These are phyloP conservation scores for Flaveria sonorensis DNA, from an alignment of 129 eudicot genomes.

Conservation along the genomic window DNA sequence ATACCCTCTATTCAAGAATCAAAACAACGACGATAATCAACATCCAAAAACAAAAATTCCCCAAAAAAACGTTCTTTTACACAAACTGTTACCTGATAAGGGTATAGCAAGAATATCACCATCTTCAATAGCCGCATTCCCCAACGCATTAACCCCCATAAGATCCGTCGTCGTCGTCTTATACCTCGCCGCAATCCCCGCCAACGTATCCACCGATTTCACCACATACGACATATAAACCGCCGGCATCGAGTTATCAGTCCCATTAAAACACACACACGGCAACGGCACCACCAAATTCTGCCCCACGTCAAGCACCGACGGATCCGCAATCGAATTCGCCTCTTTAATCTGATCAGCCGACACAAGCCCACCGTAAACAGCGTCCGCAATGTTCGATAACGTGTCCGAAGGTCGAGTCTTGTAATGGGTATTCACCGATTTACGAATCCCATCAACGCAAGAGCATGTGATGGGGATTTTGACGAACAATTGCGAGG, in stretches of 20 bases:
- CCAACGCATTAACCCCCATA: constrained; percentile 84
- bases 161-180: constrained; percentile 81
- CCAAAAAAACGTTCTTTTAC: neutral
- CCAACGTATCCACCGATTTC: constrained; percentile 60
- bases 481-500: constrained; percentile 67
- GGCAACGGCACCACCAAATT: constrained; percentile 80
- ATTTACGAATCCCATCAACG: constrained; percentile 81
- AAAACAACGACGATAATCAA: too few species aligned
- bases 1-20: too few species aligned
- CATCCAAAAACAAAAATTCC: neutral
- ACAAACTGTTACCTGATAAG: constrained; percentile 58
- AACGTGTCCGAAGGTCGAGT: constrained; percentile 85
- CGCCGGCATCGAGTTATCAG: constrained; percentile 75
- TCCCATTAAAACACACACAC: constrained; percentile 85
- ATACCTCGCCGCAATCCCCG: constrained; percentile 37
- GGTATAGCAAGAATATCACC: constrained; percentile 97
- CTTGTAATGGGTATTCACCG: constrained; percentile 61
- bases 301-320: constrained; percentile 73
- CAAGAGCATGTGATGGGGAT: constrained; percentile 81
- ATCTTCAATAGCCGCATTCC: constrained; percentile 60
- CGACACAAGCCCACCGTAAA: constrained; percentile 86
- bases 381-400: constrained; percentile 56
- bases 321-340: constrained; percentile 62
- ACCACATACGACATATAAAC: constrained; percentile 88
- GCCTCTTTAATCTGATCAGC: constrained; percentile 92